Evolutionary conservation across 2,329 filamentous ascomycete genomes (phyloP).

Genomic region (Trichoderma koningiopsis): DNA sequence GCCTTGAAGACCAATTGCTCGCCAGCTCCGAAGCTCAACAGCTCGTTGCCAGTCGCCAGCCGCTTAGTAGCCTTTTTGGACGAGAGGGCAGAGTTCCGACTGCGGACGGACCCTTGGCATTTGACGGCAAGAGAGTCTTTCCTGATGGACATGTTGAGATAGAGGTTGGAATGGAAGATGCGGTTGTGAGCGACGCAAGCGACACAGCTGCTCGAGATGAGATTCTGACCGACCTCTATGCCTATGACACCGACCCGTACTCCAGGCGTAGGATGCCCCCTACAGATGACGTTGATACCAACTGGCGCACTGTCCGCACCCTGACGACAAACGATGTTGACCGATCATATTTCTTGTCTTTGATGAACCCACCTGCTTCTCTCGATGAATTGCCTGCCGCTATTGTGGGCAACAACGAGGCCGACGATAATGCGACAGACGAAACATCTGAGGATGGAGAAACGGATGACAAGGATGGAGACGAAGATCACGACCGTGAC

Average conservation of each 20-base stretch:
- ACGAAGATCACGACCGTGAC: constrained; percentile 31
- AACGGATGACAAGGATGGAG: constrained; percentile 32
- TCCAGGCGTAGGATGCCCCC: constrained; percentile 36
- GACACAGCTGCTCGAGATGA: constrained; percentile 64
- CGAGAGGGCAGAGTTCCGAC: constrained; percentile 69
- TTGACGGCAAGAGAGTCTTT: constrained; percentile 68
- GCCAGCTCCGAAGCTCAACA: constrained; percentile 75
- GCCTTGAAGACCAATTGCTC: constrained; percentile 75
- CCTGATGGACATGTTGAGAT: constrained; percentile 66
- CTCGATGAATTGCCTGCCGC: constrained; percentile 48
- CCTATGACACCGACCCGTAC: constrained; percentile 39
- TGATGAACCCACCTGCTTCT: constrained; percentile 50
- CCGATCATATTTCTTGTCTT: constrained; percentile 46
- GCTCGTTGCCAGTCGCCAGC: constrained; percentile 72
- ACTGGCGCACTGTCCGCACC: constrained; percentile 41
- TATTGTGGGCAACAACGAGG: constrained; percentile 39
- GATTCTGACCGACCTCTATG: constrained; percentile 59
- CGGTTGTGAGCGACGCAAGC: constrained; percentile 60
- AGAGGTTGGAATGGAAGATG: constrained; percentile 56
- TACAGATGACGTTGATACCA: constrained; percentile 39
- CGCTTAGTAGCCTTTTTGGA: constrained; percentile 73
- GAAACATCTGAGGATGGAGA: constrained; percentile 32
- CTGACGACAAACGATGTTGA: constrained; percentile 38
- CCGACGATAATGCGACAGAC: constrained; percentile 32
- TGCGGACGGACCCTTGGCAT: constrained; percentile 57